These are phyloP conservation scores for Russula griseocarnosa DNA, from an alignment of 768 basidiomycete genomes.

Conservation along the genomic window DNA sequence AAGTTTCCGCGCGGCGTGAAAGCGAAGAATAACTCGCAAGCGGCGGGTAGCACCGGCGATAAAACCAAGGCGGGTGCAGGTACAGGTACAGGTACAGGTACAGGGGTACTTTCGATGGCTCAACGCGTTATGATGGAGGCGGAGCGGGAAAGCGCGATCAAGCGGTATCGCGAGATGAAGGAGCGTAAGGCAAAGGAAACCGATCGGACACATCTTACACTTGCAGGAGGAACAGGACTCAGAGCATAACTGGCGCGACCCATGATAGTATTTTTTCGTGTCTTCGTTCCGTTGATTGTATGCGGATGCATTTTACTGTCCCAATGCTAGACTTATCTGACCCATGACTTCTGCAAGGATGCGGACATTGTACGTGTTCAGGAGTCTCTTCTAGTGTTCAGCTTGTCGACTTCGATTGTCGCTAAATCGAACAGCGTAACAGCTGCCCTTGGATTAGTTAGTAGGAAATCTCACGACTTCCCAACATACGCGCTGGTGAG, in stretches of 20 bases:
- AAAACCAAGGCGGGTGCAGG: conserved; percentile 15
- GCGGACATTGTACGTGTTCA: no score
- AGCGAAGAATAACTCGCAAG: conserved; percentile 11
- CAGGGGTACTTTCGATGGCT: conserved; percentile 61
- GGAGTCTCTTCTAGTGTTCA: no score
- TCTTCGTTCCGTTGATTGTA: neutral
- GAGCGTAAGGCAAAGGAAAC: conserved; percentile 37
- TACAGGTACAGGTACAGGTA: conserved; percentile 18
- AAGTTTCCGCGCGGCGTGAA: conserved; percentile 49
- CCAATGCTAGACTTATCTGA: no score
- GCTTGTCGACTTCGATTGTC: no score
- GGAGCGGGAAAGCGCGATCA: conserved; percentile 67
- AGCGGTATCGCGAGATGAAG: conserved; percentile 65
- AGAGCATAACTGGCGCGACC: no score
- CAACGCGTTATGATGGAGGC: conserved; percentile 74
- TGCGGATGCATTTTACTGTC: no score
- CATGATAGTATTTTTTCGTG: neutral
- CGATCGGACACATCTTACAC: conserved; percentile 2
- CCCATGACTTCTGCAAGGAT: no score
- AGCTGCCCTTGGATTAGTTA: no score
- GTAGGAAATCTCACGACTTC: no score
- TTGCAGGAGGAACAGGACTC: neutral
- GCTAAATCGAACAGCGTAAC: no score
- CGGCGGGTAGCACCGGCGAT: neutral
- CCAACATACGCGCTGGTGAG: no score